Conservation (phyloP, 345 rosid species). For the Lepidium africanum region DNA sequence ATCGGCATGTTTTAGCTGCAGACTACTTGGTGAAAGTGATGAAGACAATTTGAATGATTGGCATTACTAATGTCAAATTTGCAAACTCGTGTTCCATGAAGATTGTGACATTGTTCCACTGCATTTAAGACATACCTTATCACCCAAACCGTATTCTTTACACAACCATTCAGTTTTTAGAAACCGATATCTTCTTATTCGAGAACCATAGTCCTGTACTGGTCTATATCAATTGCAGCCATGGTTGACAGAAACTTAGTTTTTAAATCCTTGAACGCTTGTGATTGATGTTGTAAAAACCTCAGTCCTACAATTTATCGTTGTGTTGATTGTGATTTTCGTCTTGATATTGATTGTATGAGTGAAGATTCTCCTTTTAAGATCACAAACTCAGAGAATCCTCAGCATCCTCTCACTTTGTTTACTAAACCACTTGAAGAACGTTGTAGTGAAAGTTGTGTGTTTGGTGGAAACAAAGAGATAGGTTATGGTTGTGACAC, state of each 20-base stretch:
- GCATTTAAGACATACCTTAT: background rate
- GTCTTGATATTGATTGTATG: background rate
- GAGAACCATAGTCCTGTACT: background rate
- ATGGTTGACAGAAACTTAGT: background rate
- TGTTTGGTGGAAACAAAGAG: background rate
- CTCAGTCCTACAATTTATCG: background rate
- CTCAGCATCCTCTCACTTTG: background rate
- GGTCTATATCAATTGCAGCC: background rate
- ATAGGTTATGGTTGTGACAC: background rate
- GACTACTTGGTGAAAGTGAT: background rate
- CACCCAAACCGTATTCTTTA: background rate
- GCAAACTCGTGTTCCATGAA: background rate
- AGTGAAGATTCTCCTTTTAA: background rate
- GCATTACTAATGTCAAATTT: background rate
- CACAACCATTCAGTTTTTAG: too few species aligned
- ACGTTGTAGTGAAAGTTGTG: background rate
- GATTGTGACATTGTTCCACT: background rate
- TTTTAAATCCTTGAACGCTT: background rate
- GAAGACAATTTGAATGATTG: background rate
- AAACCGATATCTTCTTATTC: background rate
- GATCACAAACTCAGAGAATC: background rate
- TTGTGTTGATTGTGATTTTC: slow-evolving; percentile 1
- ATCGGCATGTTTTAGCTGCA: too few species aligned
- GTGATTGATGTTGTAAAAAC: background rate
- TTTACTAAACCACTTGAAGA: background rate